These are phyloP conservation scores for Apiospora sp. DNA, from an alignment of 2,329 filamentous ascomycete species.

Conservation along the genomic window DNA sequence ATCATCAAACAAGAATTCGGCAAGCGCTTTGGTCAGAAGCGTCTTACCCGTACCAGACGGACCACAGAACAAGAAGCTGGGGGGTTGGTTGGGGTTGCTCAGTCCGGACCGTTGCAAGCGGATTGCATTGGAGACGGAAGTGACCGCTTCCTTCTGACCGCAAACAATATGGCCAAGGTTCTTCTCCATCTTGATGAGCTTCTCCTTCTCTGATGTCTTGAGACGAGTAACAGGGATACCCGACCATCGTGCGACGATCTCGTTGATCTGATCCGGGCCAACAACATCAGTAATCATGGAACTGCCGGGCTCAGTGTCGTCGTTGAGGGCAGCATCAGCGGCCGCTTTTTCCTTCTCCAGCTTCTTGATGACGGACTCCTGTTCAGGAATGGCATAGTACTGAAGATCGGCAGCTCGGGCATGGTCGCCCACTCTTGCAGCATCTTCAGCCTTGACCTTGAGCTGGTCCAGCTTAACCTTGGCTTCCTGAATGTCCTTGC, in stretches of 20 bases:
- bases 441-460: constrained; percentile 91
- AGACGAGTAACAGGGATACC: constrained; percentile 95
- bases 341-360: constrained; percentile 83
- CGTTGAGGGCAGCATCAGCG: constrained; percentile 75
- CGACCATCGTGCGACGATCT: constrained; percentile 97
- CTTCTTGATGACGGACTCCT: constrained; percentile 78
- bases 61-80: constrained; percentile 98
- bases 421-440: constrained; percentile 86
- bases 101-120: constrained; percentile 93
- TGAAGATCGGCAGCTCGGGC: constrained; percentile 90
- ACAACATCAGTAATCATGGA: constrained; percentile 92
- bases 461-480: constrained; percentile 94
- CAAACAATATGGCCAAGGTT: constrained; percentile 85
- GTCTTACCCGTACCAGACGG: constrained; percentile 99
- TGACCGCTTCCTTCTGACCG: constrained; percentile 92
- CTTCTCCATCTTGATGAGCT: constrained; percentile 96
- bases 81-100: constrained; percentile 93
- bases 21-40: constrained; percentile 92
- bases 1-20: constrained; percentile 98
- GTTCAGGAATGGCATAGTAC: constrained; percentile 97
- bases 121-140: constrained; percentile 94
- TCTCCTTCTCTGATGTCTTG: constrained; percentile 96
- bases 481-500: constrained; percentile 90
- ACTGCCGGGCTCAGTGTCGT: constrained; percentile 65
- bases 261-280: constrained; percentile 97